A percentile compares a stretch with the other conserved stretches of the same genome.
Conservation (phyloP, 768 basidiomycete species). For the Gymnopilus junonius region DNA sequence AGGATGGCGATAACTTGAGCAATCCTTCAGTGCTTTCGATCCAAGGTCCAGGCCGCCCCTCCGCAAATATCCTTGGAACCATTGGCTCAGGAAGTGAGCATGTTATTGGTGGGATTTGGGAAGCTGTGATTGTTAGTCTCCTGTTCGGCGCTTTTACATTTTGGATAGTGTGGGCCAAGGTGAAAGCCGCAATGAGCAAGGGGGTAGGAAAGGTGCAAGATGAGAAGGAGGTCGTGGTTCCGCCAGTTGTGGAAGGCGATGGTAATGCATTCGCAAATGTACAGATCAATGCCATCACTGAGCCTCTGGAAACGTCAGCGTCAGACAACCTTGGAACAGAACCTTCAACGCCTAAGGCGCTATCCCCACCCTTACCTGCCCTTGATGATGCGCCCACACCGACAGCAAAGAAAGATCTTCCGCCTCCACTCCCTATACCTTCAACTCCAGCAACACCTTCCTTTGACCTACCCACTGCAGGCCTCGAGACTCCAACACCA, state of each 20-base stretch:
- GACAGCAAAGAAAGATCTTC: constrained; percentile 4
- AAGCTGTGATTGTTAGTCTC: constrained; percentile 4
- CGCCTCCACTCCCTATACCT: background rate
- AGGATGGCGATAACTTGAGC: constrained; percentile 15
- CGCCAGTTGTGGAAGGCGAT: background rate
- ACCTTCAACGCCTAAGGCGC: background rate
- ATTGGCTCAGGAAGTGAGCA: background rate
- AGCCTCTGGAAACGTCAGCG: background rate
- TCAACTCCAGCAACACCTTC: background rate
- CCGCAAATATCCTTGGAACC: background rate
- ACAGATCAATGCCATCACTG: background rate
- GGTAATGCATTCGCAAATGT: constrained; percentile 1
- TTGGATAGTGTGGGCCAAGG: constrained; percentile 13
- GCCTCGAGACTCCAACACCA: constrained; percentile 1
- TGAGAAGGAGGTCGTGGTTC: constrained; percentile 1
- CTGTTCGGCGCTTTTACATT: constrained; percentile 10
- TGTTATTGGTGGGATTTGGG: constrained; percentile 7
- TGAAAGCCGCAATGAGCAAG: constrained; percentile 5
- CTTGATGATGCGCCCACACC: background rate
- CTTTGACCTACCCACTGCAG: background rate
- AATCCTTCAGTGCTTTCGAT: background rate
- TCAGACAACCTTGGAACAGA: background rate
- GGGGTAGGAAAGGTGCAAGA: background rate
- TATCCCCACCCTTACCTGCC: background rate
- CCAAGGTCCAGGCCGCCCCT: background rate